Percentiles rank a stretch among this genome's conserved stretches.
phyloP scores from a whole-genome alignment of 148 eudicot species.

The Polygonum aviculare region DNA sequence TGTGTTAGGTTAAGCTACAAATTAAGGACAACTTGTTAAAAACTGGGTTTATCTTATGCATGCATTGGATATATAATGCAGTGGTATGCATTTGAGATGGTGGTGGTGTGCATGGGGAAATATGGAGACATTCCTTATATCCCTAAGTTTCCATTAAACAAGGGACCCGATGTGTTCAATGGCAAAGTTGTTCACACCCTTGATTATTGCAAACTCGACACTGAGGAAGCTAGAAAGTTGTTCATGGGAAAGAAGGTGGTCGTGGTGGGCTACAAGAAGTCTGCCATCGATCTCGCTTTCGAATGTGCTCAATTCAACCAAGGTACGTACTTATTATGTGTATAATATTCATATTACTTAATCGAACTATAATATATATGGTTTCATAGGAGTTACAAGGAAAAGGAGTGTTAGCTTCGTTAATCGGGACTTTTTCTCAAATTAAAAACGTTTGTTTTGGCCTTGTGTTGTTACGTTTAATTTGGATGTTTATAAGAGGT shows the following conservation, averaged over 20 bases:
- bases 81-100: slow-evolving; percentile 72
- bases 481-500: too few relatives aligned
- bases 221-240: slow-evolving; percentile 36
- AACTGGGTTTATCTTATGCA: neutral
- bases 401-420: too few relatives aligned
- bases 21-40: too few relatives aligned
- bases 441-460: neutral
- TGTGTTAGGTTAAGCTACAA: too few relatives aligned
- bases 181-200: slow-evolving; percentile 80
- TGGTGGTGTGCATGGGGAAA: slow-evolving; percentile 83
- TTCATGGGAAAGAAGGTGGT: slow-evolving; percentile 70
- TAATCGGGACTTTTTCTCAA: too few relatives aligned
- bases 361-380: neutral
- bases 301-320: slow-evolving; percentile 92
- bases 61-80: slow-evolving; percentile 14
- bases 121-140: slow-evolving; percentile 66
- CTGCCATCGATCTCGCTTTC: slow-evolving; percentile 83
- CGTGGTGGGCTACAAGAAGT: slow-evolving; percentile 80
- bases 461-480: too few relatives aligned
- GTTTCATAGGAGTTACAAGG: too few relatives aligned
- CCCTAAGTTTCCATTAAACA: slow-evolving; percentile 53
- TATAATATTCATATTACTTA: neutral
- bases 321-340: slow-evolving; percentile 28
- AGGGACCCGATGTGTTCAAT: slow-evolving; percentile 71
- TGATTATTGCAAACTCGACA: slow-evolving; percentile 70